These are phyloP conservation scores for Naganishia albida DNA, from an alignment of 1,284 basidiomycete species.

Conservation along the genomic window DNA sequence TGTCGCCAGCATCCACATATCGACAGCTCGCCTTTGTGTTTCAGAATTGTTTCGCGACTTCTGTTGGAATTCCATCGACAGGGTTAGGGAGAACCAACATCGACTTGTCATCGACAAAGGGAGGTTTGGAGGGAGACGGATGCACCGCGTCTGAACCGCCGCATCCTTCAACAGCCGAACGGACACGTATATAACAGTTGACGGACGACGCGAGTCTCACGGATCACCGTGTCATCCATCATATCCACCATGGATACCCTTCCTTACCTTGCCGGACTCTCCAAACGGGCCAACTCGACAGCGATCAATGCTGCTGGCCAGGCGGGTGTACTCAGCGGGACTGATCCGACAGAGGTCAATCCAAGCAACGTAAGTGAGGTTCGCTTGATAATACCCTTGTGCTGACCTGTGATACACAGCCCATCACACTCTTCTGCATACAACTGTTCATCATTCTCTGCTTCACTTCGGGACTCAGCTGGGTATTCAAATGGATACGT, in stretches of 20 bases:
- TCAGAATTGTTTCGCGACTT: slow-evolving; percentile 2
- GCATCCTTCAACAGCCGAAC: neutral
- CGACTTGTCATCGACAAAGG: neutral
- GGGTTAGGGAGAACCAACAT: neutral
- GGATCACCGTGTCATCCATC: neutral
- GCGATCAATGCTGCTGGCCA: slow-evolving; percentile 29
- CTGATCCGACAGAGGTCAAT: slow-evolving; percentile 30
- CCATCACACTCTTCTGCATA: slow-evolving; percentile 80
- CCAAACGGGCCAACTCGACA: slow-evolving; percentile 28
- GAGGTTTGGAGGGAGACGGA: neutral
- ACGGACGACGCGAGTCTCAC: neutral
- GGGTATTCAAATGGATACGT: slow-evolving; percentile 65
- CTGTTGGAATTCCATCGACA: neutral
- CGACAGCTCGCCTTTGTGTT: neutral
- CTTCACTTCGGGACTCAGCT: slow-evolving; percentile 70
- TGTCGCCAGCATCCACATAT: neutral
- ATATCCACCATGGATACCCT: slow-evolving; percentile 21
- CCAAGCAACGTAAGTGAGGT: slow-evolving; percentile 22
- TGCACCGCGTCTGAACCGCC: neutral
- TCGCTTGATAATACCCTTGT: neutral
- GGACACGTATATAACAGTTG: neutral
- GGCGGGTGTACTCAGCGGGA: slow-evolving; percentile 31
- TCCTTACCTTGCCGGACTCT: slow-evolving; percentile 5
- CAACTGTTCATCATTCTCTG: slow-evolving; percentile 66
- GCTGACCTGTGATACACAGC: slow-evolving; percentile 58